phyloP scores from a whole-genome alignment of 345 rosid species.

The Leavenworthia alabamica region DNA sequence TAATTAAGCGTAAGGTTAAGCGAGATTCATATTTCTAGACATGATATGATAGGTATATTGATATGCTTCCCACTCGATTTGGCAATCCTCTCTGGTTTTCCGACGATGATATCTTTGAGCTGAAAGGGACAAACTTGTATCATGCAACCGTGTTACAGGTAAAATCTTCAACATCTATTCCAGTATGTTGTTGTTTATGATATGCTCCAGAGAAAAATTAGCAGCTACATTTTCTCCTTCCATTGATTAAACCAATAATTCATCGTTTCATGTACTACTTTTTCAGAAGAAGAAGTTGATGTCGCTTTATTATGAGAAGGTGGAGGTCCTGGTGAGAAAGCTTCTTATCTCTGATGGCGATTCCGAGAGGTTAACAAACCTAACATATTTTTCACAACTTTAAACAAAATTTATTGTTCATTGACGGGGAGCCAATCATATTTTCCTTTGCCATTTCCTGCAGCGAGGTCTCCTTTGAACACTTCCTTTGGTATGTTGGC shows the following conservation, averaged over 20 bases:
- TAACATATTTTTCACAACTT: not conserved
- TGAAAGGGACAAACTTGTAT: conserved; percentile 67
- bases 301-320: conserved; percentile 59
- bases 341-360: conserved; percentile 64
- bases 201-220: not conserved
- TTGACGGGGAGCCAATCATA: not conserved
- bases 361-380: conserved; percentile 42
- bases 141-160: conserved; percentile 83
- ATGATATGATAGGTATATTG: conserved; percentile 55
- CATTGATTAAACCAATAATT: not conserved
- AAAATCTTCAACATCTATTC: not conserved
- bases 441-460: conserved; percentile 23
- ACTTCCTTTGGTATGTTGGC: conserved; percentile 70
- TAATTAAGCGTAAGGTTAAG: not conserved
- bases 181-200: not conserved
- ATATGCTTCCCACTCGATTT: conserved; percentile 78
- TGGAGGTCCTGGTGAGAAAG: conserved; percentile 62
- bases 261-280: not conserved
- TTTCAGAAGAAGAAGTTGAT: conserved; percentile 64
- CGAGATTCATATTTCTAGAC: conserved; percentile 18
- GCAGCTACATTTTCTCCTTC: not conserved
- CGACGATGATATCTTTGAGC: conserved; percentile 65
- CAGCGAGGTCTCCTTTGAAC: conserved; percentile 70
- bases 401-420: not conserved
- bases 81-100: conserved; percentile 88